A percentile compares a stretch with the other conserved stretches of the same genome.
Conservation (phyloP, 768 basidiomycete species). For the Kockovaella imperatae region DNA sequence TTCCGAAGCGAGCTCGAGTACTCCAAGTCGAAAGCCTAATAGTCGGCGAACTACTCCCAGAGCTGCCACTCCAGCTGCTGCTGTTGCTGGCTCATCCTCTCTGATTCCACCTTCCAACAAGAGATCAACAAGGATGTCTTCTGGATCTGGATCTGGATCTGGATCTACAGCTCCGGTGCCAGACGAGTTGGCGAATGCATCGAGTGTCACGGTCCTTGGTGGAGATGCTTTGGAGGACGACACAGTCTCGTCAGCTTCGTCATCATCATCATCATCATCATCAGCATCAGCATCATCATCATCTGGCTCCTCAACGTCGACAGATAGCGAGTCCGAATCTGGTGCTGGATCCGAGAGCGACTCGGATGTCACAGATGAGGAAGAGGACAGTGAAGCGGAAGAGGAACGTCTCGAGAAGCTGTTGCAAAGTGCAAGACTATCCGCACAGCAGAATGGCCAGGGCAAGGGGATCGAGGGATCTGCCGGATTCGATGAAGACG, state of each 20-base stretch:
- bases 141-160: too few species aligned
- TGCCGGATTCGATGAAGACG: too few species aligned
- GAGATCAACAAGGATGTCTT: too few species aligned
- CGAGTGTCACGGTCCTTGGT: too few species aligned
- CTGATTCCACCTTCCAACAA: too few species aligned
- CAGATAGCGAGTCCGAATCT: conserved; percentile 6
- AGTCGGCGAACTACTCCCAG: too few species aligned
- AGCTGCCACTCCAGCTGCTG: too few species aligned
- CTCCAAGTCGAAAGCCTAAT: too few species aligned
- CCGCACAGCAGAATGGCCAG: conserved; percentile 3
- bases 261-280: neutral
- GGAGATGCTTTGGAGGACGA: neutral
- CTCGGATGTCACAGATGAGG: conserved; percentile 3
- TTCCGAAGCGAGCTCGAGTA: too few species aligned
- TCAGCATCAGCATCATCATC: neutral
- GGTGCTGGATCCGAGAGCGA: conserved; percentile 4
- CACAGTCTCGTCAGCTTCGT: neutral
- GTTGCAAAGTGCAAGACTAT: conserved; percentile 7
- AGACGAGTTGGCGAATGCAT: too few species aligned
- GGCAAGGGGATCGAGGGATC: neutral
- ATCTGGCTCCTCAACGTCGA: neutral
- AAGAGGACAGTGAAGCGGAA: conserved; percentile 6
- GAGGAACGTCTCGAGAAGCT: conserved; percentile 1
- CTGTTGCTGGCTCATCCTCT: too few species aligned
- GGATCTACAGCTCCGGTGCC: too few species aligned